These are phyloP conservation scores for Ogataea zsoltii DNA, from an alignment of 805 yeast species.

Conservation along the genomic window DNA sequence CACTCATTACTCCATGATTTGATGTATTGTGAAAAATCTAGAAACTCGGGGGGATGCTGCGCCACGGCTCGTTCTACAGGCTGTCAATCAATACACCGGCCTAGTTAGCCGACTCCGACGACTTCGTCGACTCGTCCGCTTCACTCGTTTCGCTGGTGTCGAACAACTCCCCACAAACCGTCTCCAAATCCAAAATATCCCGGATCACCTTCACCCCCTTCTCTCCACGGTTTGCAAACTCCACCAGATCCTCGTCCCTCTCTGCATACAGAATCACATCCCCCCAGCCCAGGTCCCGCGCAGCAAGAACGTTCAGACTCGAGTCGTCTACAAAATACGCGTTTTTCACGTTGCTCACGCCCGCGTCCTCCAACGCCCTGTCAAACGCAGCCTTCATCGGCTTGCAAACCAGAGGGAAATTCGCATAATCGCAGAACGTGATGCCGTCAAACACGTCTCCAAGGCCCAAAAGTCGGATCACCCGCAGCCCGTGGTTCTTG, in stretches of 20 bases:
- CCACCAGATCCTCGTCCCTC: constrained; percentile 52
- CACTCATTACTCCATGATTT: no score
- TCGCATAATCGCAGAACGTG: constrained; percentile 84
- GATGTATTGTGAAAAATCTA: no score
- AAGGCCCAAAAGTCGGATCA: constrained; percentile 73
- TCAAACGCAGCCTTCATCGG: constrained; percentile 77
- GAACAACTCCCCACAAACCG: constrained; percentile 54
- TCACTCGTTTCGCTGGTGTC: no score
- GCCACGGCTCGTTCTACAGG: no score
- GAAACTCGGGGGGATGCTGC: no score
- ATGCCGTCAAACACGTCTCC: constrained; percentile 95
- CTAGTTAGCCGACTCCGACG: no score
- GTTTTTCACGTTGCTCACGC: constrained; percentile 46
- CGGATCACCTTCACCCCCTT: constrained; percentile 54
- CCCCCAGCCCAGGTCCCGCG: constrained; percentile 69
- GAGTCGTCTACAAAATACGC: constrained; percentile 89
- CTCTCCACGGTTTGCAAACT: constrained; percentile 31
- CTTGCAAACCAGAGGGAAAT: constrained; percentile 75
- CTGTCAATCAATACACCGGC: no score
- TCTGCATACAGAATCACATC: constrained; percentile 76
- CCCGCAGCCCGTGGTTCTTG: constrained; percentile 83
- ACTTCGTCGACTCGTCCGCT: no score
- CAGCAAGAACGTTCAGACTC: constrained; percentile 73
- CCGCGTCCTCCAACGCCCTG: constrained; percentile 65
- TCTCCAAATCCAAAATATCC: constrained; percentile 55